Evolutionary conservation across 2,329 filamentous ascomycete species (phyloP), one percentile per base, ranked within the genome.

Genomic region (Calonectria pseudoturangicola): DNA sequence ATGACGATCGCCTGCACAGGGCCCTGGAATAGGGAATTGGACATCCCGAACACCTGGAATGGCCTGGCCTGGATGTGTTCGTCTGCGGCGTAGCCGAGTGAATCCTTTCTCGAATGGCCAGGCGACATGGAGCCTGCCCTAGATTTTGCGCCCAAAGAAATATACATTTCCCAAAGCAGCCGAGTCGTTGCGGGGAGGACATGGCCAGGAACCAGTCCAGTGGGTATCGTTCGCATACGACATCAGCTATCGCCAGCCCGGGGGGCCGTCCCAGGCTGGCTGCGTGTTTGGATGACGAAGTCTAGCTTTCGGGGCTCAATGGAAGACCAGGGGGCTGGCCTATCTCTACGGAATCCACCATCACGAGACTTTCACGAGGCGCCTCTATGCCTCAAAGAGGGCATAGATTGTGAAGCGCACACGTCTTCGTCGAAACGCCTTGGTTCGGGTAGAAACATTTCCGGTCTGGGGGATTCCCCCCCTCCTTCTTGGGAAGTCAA

Each of bases 1-100:
- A 79, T 79, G 74, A 77, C 62, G 78, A 79, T 79, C 78, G 74
- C 28, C 75, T 62, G 69, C 43, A 13, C 51, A 65, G 67, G 71
- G 67, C 21, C 60, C 75, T 79, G 69, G 47, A 79, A 77, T 68
- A 66, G 74, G 75, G 45, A 75, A 51, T 63, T 51, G 56, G 47
- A 33, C 51, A 47, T 67, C 50, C 70, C 70, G 58, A 64, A 56
- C 30, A 48, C 70, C 50, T 68, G 70, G 70, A 68, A 68, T 66
- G 66, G 58, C 70, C 65, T 65, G 64, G 65, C 36, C 48, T 45
- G 15, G 28, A 54, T 50, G 30, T 64, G 66, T 25, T 62, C 10
- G 15, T 5, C 30, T 54, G 50, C 63, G 43, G 43, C 62, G 43
- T 9, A 48, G 64, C 48, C 69, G 36, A 66, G 41, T 50, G 43